phyloP scores from a whole-genome alignment of 768 basidiomycete species.

The Trametes sanguinea region DNA sequence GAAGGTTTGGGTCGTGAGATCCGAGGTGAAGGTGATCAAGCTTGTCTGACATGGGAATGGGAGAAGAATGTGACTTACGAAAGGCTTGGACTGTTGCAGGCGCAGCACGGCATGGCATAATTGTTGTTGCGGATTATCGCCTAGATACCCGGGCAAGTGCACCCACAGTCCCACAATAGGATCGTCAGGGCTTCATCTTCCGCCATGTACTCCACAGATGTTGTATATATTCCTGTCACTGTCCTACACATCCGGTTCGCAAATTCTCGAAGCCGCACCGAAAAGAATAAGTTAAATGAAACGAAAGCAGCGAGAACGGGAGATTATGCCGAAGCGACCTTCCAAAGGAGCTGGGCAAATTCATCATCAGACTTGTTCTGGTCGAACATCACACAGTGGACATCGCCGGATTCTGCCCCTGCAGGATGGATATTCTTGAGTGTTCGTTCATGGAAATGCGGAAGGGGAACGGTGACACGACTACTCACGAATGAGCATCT shows the following conservation, averaged over 20 bases:
- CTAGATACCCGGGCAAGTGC: neutral
- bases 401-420: conserved; percentile 51
- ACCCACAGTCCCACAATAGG: neutral
- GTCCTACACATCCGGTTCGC: neutral
- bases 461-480: neutral
- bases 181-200: neutral
- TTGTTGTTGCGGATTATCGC: neutral
- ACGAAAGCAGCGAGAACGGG: conserved; percentile 7
- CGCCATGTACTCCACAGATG: conserved; percentile 4
- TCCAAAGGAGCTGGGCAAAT: conserved; percentile 38
- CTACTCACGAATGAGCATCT: conserved; percentile 70
- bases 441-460: neutral
- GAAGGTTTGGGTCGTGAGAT: conserved; percentile 74
- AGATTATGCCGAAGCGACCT: conserved; percentile 36
- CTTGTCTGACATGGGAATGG: neutral
- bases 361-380: conserved; percentile 32
- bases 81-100: neutral
- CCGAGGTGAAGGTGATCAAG: conserved; percentile 28
- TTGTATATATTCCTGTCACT: conserved; percentile 2
- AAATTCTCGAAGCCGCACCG: neutral
- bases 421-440: neutral
- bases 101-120: conserved; percentile 15
- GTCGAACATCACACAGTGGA: conserved; percentile 38
- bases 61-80: neutral
- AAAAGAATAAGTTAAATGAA: neutral